A percentile compares a stretch with the other conserved stretches of the same genome.
These are phyloP conservation scores for Claviceps monticola DNA, from an alignment of 2,329 filamentous ascomycete species.

Conservation along the genomic window DNA sequence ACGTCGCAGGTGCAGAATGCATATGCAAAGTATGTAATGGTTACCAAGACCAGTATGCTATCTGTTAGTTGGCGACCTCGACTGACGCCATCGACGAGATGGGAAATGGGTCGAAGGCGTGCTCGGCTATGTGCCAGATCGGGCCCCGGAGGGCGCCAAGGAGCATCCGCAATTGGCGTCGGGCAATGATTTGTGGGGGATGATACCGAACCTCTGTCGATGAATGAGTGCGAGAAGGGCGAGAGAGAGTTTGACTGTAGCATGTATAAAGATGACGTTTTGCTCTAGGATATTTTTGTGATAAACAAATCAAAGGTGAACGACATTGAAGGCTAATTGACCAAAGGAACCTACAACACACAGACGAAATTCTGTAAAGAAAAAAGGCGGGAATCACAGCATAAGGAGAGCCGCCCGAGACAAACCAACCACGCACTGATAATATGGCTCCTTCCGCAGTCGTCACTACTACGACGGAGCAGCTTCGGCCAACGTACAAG, in stretches of 20 bases:
- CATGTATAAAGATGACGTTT: neutral
- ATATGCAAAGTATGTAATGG: accelerated
- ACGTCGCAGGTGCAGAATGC: too few relatives aligned
- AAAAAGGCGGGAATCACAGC: neutral
- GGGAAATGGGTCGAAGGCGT: neutral
- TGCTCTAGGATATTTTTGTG: neutral
- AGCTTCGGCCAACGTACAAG: conserved; percentile 9
- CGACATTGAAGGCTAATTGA: too few relatives aligned
- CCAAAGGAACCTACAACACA: too few relatives aligned
- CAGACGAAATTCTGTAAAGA: too few relatives aligned
- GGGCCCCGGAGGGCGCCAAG: neutral
- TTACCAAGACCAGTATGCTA: too few relatives aligned
- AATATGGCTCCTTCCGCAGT: conserved; percentile 12
- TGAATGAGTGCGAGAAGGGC: neutral
- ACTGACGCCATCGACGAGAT: neutral
- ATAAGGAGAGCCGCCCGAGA: neutral
- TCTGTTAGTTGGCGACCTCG: neutral
- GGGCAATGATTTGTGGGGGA: conserved; percentile 1
- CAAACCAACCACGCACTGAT: conserved; percentile 2
- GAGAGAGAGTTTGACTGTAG: neutral
- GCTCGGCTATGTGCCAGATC: neutral
- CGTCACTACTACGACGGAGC: conserved; percentile 5
- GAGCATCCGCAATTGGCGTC: neutral
- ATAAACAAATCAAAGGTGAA: too few relatives aligned
- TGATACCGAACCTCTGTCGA: neutral